Conservation (phyloP, 2,329 filamentous ascomycete species). For the Penicillium sp. region DNA sequence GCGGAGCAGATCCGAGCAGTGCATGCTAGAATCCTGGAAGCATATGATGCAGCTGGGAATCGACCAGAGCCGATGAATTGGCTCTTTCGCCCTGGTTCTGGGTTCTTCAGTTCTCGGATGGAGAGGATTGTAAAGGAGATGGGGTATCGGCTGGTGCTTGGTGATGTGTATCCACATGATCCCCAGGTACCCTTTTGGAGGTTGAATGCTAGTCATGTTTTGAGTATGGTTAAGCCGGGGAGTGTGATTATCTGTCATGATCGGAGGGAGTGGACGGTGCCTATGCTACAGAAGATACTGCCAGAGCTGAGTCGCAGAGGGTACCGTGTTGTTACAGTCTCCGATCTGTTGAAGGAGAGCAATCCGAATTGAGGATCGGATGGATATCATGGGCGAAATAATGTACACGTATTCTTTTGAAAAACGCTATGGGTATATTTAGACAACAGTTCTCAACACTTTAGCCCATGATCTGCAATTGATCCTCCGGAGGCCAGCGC, state of each 20-base stretch:
- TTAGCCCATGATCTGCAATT: conserved; percentile 90
- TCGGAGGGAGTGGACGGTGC: conserved; percentile 72
- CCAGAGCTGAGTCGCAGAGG: conserved; percentile 66
- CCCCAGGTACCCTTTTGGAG: conserved; percentile 69
- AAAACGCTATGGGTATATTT: conserved; percentile 19
- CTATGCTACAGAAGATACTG: conserved; percentile 71
- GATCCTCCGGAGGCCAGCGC: conserved; percentile 89
- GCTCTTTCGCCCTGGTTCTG: conserved; percentile 80
- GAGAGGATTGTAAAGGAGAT: conserved; percentile 55
- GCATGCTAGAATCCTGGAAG: conserved; percentile 55
- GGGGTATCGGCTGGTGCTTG: conserved; percentile 71
- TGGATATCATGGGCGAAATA: background rate
- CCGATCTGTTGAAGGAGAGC: conserved; percentile 55
- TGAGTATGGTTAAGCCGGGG: conserved; percentile 74
- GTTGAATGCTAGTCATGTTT: conserved; percentile 71
- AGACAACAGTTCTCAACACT: background rate
- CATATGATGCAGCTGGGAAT: conserved; percentile 47
- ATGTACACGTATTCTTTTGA: conserved; percentile 1
- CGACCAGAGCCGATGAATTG: conserved; percentile 48
- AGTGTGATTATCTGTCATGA: conserved; percentile 85
- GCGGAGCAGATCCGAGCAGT: conserved; percentile 62
- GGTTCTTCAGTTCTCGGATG: conserved; percentile 74
- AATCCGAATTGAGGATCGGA: background rate
- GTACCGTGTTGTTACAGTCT: conserved; percentile 68
- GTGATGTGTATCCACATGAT: conserved; percentile 85